These are phyloP conservation scores for bread wheat (Triticum aestivum) DNA, from an alignment of 176 grass and related monocot genomes.

Conservation along the genomic window IWGSC_CS_RefSeq_v2.1 NC_057803.1:739793342-739793841, in stretches of 20 bases:
- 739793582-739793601: conserved; percentile 88
- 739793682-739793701: conserved; percentile 66
- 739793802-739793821: neutral
- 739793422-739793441: conserved; percentile 55
- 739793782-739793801: neutral
- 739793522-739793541: conserved; percentile 41
- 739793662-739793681: conserved; percentile 42
- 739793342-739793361: conserved; percentile 59
- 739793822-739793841: neutral
- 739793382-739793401: conserved; percentile 54
- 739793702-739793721: conserved; percentile 58
- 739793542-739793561: conserved; percentile 29
- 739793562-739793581: conserved; percentile 51
- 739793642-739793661: conserved; percentile 53
- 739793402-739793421: conserved; percentile 19
- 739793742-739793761: neutral
- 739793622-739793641: conserved; percentile 48
- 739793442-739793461: conserved; percentile 58
- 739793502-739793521: neutral
- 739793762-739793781: neutral
- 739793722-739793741: neutral
- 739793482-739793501: conserved; percentile 31
- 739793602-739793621: conserved; percentile 55
- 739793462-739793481: conserved; percentile 61
- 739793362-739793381: conserved; percentile 69